Evolutionary conservation across 768 basidiomycete genomes (phyloP).

Genomic region (Russula virescens): DNA sequence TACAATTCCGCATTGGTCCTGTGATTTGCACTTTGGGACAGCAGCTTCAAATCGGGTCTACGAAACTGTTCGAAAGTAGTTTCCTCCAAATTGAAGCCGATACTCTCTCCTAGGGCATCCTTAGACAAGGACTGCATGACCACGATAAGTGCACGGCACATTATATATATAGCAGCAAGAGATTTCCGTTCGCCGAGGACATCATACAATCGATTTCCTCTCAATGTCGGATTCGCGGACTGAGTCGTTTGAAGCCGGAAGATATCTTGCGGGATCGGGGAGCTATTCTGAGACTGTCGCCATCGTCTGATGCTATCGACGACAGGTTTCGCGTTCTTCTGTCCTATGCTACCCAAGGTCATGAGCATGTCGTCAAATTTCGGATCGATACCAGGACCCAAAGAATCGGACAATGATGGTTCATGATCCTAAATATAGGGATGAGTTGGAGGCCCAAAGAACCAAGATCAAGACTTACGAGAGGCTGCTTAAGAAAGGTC

Average conservation of each 20-base stretch:
- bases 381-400: slow-evolving; percentile 68
- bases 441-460: not conserved
- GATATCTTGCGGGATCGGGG: slow-evolving; percentile 42
- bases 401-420: slow-evolving; percentile 54
- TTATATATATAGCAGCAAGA: slow-evolving; percentile 83
- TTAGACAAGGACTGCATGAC: slow-evolving; percentile 68
- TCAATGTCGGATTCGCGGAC: slow-evolving; percentile 30
- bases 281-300: slow-evolving; percentile 72
- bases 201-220: slow-evolving; percentile 39
- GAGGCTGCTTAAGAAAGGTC: slow-evolving; percentile 56
- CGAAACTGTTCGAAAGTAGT: slow-evolving; percentile 83
- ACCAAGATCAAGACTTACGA: slow-evolving; percentile 42
- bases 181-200: slow-evolving; percentile 63
- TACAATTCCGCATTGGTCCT: slow-evolving; percentile 77
- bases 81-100: slow-evolving; percentile 81
- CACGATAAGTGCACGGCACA: slow-evolving; percentile 80
- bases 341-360: slow-evolving; percentile 80
- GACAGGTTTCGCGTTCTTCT: slow-evolving; percentile 77
- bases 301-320: slow-evolving; percentile 84
- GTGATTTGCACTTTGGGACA: slow-evolving; percentile 67
- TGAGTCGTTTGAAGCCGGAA: slow-evolving; percentile 45
- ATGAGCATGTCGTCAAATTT: slow-evolving; percentile 83
- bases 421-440: slow-evolving; percentile 59
- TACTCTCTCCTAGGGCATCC: slow-evolving; percentile 69
- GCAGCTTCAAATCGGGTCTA: slow-evolving; percentile 60